Evolutionary conservation across 2,329 filamentous ascomycete species (phyloP), one percentile per base, ranked within the genome.

Genomic region (Ascocoryne sarcoides): DNA sequence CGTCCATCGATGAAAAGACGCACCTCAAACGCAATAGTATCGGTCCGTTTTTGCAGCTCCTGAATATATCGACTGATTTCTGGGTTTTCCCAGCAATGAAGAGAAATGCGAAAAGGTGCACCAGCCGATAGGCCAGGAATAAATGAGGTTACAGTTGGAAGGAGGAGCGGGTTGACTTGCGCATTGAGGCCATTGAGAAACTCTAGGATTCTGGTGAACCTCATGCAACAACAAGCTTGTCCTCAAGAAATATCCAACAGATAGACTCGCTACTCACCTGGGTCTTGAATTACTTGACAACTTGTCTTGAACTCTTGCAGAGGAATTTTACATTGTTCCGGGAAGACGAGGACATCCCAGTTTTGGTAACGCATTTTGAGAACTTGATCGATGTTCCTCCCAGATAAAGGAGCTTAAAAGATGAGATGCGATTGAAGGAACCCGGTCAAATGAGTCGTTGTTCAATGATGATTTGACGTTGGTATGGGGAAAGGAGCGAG

Each of bases 271-370:
- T 10, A 32, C 58, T 41, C 46, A 65, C 65, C 64, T 48, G 58
- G 59, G 46, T 75, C 73, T 42, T 64, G 64, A 26, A 79, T 72
- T 21, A 82, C 76, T 58, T 83, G 82, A 59, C 84, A 93, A 45
- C 76, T 71, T 5, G 84, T 85, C 56, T 79, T 81, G 69, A 92
- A 94, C 62, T 93, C 87, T 60, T 85, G 84, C 40, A 89, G 62
- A 1, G 87, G 87, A 10, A 82, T 65, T 52, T 77, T 79, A 52
- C 71, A 78, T 46, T 61, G 62, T 12, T 67, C 65, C 0, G 84
- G 81, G 59, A 93, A 93, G 46, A 93, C 68, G 32, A 93, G 75
- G 40, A 92, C 74, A 55, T 94, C 87, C 87, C 86, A 93, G 55
- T 86, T 79, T 52, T 86, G 75, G 69, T 83, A 93, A 44, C 86